A percentile compares a stretch with the other conserved stretches of the same genome.
Conservation (phyloP, 345 rosid genomes). For the Excoecaria agallocha region DNA sequence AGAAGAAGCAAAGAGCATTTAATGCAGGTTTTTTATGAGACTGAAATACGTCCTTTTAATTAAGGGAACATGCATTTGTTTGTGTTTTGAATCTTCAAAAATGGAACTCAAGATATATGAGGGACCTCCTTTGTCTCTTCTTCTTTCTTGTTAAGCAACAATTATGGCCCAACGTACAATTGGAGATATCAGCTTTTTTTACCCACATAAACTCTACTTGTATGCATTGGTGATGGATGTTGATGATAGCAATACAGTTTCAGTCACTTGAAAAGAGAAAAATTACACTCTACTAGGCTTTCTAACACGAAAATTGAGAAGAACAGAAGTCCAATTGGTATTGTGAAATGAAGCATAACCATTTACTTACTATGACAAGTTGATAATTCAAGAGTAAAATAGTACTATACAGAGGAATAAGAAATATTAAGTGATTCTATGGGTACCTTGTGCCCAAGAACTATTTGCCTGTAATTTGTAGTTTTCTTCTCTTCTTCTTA, state of each 20-base stretch:
- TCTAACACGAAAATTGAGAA: no score
- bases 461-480: no score
- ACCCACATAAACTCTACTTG: background rate
- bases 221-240: background rate
- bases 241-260: no score
- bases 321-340: no score
- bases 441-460: no score
- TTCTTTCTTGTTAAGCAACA: conserved; percentile 12
- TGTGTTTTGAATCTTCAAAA: conserved; percentile 32
- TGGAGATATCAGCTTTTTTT: background rate
- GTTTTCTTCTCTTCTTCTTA: no score
- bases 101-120: conserved; percentile 34
- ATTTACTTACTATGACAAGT: no score
- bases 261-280: no score
- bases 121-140: conserved; percentile 38
- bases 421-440: background rate
- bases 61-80: conserved; percentile 62
- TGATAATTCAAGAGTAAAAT: no score
- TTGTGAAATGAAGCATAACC: no score
- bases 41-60: conserved; percentile 22
- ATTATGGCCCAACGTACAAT: background rate
- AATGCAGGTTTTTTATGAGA: conserved; percentile 45
- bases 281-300: no score
- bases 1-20: conserved; percentile 38
- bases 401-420: no score